phyloP scores from a whole-genome alignment of 228 moss, liverwort and hornwort species.

The Sphagnum magellanicum region DNA sequence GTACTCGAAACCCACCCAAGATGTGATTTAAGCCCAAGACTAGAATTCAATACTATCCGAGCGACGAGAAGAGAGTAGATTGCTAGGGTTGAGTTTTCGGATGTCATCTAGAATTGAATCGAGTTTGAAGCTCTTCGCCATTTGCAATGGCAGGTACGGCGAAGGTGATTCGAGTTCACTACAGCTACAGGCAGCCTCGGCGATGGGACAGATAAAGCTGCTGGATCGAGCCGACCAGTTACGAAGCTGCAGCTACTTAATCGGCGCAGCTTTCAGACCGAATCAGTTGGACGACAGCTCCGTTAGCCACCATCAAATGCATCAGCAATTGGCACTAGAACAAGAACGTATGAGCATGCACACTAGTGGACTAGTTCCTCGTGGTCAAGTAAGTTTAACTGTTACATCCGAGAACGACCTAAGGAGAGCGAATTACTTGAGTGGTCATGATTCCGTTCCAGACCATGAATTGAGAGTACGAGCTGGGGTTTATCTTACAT shows the following conservation, averaged over 20 bases:
- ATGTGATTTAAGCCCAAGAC: no score
- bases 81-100: no score
- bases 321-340: conserved; percentile 16
- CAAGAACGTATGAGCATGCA: conserved; percentile 24
- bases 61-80: no score
- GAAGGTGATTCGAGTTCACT: neutral
- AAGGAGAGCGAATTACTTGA: conserved; percentile 12
- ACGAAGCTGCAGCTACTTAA: conserved; percentile 1
- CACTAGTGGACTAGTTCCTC: neutral
- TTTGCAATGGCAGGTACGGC: no score
- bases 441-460: conserved; percentile 12
- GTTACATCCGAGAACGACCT: conserved; percentile 31
- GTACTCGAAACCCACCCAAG: no score
- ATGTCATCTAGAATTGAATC: no score
- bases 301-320: conserved; percentile 11
- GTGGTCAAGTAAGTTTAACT: conserved; percentile 18
- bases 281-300: conserved; percentile 1
- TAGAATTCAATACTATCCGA: no score
- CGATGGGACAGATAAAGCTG: conserved; percentile 16
- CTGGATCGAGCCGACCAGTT: conserved; percentile 2
- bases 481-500: conserved; percentile 44
- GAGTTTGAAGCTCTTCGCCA: no score
- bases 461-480: conserved; percentile 30
- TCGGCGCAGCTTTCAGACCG: conserved; percentile 4
- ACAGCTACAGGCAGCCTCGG: conserved; percentile 4